Evolutionary conservation across 1,139 yeast species (phyloP), one percentile per base, ranked within the genome.

Genomic region (Eremothecium cymbalariae): DNA sequence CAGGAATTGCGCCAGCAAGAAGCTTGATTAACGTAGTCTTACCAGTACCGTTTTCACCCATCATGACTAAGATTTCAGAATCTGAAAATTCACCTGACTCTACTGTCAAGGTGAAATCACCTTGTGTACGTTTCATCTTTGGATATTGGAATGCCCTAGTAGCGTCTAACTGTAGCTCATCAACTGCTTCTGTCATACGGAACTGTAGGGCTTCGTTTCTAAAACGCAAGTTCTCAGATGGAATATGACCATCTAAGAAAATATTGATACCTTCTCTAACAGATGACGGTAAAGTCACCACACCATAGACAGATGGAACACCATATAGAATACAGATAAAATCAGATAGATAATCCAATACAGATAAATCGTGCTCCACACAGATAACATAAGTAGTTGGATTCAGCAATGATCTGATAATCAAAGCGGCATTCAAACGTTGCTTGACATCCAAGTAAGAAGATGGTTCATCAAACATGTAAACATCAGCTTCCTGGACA

Each of bases 41-140:
- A 70, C 98, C 98, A 16, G 98, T 90, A 68, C 98, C 98, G 62
- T 90, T 90, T 68, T 90, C 98, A 60, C 98, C 98, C 95, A 90
- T 88, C 96, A 90, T 85, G 41, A 90, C 98, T 57, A 90, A 73
- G 53, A 90, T 90, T 67, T 90, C 98, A 28, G 96, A 84, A 62
- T 90, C 94, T 41, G 94, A 81, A 65, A 88, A 90, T 42, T 82
- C 90, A 65, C 98, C 98, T 28, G 73, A 59, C 56, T 83, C 80
- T 43, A 93, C 80, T 42, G 64, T 67, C 60, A 90, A 72, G 55
- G 74, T 76, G 81, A 90, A 90, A 63, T 86, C 96, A 55, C 98
- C 98, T 70, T 86, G 88, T 32, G 96, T 86, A 70, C 85, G 88
- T 39, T 63, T 56, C 94, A 90, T 81, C 23, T 67, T 50, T 39